phyloP scores from a whole-genome alignment of 2,329 filamentous ascomycete species.

The Penicillium brasilianum region DNA sequence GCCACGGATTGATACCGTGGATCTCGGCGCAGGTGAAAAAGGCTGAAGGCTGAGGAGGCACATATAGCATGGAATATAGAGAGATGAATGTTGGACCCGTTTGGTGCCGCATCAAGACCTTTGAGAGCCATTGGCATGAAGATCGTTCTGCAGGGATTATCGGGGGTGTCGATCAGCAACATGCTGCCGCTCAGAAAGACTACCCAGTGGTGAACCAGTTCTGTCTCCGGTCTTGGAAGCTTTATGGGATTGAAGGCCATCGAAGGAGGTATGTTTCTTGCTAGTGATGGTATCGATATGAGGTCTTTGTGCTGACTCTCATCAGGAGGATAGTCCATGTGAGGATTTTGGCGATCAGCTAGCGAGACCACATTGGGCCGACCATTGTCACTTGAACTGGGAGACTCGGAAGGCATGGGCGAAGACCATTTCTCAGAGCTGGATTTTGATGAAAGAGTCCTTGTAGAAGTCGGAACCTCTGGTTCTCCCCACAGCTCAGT shows the following conservation, averaged over 20 bases:
- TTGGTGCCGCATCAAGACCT: constrained; percentile 17
- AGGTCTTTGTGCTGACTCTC: background rate
- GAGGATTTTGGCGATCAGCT: background rate
- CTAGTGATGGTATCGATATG: background rate
- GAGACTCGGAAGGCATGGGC: background rate
- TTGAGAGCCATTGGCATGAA: constrained; percentile 34
- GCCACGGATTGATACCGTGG: constrained; percentile 33
- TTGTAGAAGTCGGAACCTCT: background rate
- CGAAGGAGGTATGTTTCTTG: background rate
- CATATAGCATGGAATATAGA: constrained; percentile 39
- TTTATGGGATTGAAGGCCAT: constrained; percentile 16
- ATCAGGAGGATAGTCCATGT: background rate
- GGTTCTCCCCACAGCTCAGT: background rate
- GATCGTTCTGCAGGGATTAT: constrained; percentile 37
- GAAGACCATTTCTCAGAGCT: background rate
- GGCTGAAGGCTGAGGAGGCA: constrained; percentile 31
- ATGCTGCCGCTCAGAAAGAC: constrained; percentile 38
- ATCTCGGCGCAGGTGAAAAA: constrained; percentile 34
- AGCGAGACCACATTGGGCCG: background rate
- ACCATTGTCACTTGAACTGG: background rate
- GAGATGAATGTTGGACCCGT: constrained; percentile 33
- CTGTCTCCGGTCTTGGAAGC: constrained; percentile 25
- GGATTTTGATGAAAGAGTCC: background rate
- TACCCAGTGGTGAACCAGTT: constrained; percentile 39
- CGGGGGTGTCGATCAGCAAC: constrained; percentile 35